Evolutionary conservation across 768 basidiomycete genomes (phyloP).

Genomic region (Polyporus arcularius): DNA sequence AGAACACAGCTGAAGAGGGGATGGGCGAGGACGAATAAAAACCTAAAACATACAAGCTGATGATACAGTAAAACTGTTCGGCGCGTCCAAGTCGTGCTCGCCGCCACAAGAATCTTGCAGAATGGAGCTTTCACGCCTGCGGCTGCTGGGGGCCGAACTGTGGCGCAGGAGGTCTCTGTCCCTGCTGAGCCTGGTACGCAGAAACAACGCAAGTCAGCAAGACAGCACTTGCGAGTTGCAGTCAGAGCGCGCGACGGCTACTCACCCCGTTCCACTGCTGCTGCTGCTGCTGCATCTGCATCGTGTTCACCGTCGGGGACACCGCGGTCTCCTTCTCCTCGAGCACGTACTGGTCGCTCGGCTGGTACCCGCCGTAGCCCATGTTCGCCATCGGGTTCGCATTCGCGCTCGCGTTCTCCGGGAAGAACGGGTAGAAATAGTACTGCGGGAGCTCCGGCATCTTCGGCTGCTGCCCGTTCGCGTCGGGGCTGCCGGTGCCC

Average conservation of each 20-base stretch:
- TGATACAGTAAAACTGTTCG: background rate
- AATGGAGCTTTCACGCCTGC: background rate
- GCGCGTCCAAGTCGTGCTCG: background rate
- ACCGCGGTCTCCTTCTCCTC: constrained; percentile 57
- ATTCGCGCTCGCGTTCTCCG: constrained; percentile 43
- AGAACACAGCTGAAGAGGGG: background rate
- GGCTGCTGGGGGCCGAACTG: constrained; percentile 5
- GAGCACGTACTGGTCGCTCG: constrained; percentile 63
- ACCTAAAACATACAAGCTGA: constrained; percentile 11
- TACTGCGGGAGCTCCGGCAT: constrained; percentile 69
- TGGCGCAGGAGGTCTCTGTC: background rate
- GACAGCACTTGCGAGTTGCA: background rate
- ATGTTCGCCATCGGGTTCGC: constrained; percentile 21
- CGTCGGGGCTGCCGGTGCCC: constrained; percentile 1
- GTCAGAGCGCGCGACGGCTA: background rate
- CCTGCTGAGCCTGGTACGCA: background rate
- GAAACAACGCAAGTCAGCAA: background rate
- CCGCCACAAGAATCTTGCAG: no score
- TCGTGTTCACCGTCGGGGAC: constrained; percentile 18
- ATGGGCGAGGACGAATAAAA: background rate
- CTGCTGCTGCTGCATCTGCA: constrained; percentile 28
- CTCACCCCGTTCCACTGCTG: constrained; percentile 14
- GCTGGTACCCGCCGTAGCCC: constrained; percentile 54
- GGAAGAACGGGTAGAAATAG: constrained; percentile 79
- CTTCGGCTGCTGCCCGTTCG: constrained; percentile 23